Evolutionary conservation across 192 early-diverging fungal genomes (phyloP).

Genomic region (Tieghemiomyces parasiticus): DNA sequence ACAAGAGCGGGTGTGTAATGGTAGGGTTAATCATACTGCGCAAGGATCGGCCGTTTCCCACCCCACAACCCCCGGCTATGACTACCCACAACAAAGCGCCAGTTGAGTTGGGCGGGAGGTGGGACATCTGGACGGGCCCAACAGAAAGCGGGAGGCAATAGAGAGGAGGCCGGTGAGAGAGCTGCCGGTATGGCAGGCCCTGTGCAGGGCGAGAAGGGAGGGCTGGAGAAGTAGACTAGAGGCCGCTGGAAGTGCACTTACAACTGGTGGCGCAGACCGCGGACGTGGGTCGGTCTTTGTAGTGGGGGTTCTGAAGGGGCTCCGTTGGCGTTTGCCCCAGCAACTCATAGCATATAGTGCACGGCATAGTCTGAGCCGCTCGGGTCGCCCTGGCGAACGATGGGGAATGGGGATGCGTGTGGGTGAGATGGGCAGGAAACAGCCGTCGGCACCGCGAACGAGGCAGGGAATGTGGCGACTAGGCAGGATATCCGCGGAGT

Average conservation of each 20-base stretch:
- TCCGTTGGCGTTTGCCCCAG: neutral
- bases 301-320: neutral
- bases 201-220: neutral
- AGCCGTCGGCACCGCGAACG: no score
- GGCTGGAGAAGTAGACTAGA: neutral
- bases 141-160: neutral
- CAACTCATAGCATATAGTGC: constrained; percentile 6
- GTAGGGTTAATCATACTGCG: no score
- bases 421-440: no score
- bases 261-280: neutral
- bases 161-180: neutral
- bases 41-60: no score
- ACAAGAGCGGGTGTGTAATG: no score
- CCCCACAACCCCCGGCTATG: neutral
- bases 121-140: neutral
- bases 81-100: neutral
- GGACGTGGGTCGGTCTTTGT: neutral
- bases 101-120: neutral
- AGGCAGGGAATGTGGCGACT: no score
- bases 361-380: no score
- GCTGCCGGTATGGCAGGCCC: neutral
- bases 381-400: no score
- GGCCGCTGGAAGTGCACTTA: neutral
- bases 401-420: no score
- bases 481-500: no score